Evolutionary conservation across 148 eudicot genomes (phyloP).

Genomic region (Rhododendron mucronatum): DNA sequence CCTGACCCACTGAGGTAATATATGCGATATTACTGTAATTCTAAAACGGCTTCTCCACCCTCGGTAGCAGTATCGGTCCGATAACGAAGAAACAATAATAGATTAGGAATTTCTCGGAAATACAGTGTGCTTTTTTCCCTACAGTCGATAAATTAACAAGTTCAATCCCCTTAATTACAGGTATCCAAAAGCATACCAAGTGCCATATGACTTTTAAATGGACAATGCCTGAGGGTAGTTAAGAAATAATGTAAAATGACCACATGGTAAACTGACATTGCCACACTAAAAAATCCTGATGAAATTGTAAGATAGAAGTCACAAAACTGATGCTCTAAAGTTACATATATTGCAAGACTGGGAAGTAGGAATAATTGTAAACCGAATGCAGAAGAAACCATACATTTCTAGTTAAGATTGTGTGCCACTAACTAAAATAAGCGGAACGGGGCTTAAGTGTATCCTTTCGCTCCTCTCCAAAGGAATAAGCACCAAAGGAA

Average conservation of each 20-base stretch:
- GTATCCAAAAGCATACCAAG: not conserved
- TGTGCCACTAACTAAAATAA: too few relatives aligned
- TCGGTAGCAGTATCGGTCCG: not conserved
- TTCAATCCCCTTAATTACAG: too few relatives aligned
- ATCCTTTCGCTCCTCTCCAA: too few relatives aligned
- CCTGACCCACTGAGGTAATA: not conserved
- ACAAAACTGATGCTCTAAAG: not conserved
- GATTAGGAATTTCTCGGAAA: too few relatives aligned
- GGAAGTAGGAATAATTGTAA: not conserved
- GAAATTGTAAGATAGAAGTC: not conserved
- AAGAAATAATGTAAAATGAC: not conserved
- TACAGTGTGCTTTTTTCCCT: too few relatives aligned
- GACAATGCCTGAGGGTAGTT: not conserved
- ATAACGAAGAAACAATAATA: not conserved
- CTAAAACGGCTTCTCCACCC: not conserved
- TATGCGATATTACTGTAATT: not conserved
- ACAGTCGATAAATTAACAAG: too few relatives aligned
- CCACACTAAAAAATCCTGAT: not conserved
- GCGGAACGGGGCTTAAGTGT: too few relatives aligned
- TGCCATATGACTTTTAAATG: not conserved
- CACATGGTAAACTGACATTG: not conserved
- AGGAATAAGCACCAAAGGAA: too few relatives aligned
- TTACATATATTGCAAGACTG: not conserved
- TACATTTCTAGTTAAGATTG: too few relatives aligned
- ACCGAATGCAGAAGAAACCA: not conserved